These are phyloP conservation scores for Boletus semigastroideus DNA, from an alignment of 1,284 basidiomycete species.

Conservation along the genomic window DNA sequence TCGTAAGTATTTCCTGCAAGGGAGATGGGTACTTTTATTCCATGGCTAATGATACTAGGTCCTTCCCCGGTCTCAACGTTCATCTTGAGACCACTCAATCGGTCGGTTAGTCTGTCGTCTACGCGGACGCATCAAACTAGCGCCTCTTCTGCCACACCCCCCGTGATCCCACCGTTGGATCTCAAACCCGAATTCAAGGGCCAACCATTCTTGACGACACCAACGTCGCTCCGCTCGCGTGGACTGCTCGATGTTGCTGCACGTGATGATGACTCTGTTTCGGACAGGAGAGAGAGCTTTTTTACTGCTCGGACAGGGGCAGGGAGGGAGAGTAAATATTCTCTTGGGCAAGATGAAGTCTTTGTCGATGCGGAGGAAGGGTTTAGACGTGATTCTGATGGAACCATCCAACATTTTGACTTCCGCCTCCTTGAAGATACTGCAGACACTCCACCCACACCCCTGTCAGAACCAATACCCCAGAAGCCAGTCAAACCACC, in stretches of 20 bases:
- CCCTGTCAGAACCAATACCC: background rate
- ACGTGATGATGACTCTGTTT: conserved; percentile 44
- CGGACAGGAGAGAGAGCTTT: conserved; percentile 57
- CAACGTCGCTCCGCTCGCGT: conserved; percentile 33
- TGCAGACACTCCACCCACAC: conserved; percentile 3
- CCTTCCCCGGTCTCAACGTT: conserved; percentile 37
- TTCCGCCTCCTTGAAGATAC: conserved; percentile 17
- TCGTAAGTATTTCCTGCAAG: conserved; percentile 17
- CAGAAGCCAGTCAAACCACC: conserved; percentile 23
- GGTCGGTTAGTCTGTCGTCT: conserved; percentile 43
- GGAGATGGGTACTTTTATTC: conserved; percentile 10
- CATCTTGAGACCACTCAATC: conserved; percentile 34
- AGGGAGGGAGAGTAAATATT: conserved; percentile 33
- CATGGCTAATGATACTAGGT: conserved; percentile 14
- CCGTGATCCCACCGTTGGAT: conserved; percentile 56
- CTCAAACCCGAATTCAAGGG: conserved; percentile 53
- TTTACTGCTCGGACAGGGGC: conserved; percentile 49
- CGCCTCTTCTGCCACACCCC: conserved; percentile 38
- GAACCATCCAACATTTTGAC: conserved; percentile 23
- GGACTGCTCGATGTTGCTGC: conserved; percentile 27
- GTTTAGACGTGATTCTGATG: conserved; percentile 20
- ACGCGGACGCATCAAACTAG: conserved; percentile 53
- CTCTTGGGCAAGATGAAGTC: conserved; percentile 28
- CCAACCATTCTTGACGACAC: conserved; percentile 36
- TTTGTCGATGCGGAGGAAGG: conserved; percentile 39